These are phyloP conservation scores for Scheffersomyces lignicola DNA, from an alignment of 1,139 yeast genomes.

Conservation along the genomic window DNA sequence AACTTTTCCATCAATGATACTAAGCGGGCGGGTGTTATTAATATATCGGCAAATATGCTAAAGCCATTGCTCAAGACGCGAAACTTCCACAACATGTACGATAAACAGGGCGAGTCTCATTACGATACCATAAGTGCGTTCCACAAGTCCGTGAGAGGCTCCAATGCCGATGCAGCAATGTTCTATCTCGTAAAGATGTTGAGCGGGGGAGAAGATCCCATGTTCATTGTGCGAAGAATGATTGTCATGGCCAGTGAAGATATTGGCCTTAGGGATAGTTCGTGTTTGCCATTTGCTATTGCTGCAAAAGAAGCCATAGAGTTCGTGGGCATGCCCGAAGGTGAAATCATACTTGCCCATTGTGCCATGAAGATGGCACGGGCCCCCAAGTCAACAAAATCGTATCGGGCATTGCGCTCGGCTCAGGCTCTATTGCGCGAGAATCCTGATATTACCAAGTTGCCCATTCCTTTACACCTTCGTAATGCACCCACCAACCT, in stretches of 20 bases:
- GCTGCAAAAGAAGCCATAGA: conserved; percentile 86
- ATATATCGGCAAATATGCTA: conserved; percentile 36
- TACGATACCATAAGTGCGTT: conserved; percentile 94
- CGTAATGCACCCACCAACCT: conserved; percentile 91
- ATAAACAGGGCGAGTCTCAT: conserved; percentile 86
- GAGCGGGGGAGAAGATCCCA: conserved; percentile 90
- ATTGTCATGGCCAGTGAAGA: conserved; percentile 92
- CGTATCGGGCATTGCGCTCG: conserved; percentile 73
- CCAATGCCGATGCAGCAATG: conserved; percentile 85
- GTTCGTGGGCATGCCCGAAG: conserved; percentile 96
- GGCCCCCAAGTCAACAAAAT: conserved; percentile 82
- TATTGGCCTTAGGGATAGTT: conserved; percentile 77
- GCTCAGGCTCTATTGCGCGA: conserved; percentile 59
- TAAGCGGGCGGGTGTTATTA: conserved; percentile 30
- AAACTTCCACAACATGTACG: conserved; percentile 66
- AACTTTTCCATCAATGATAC: conserved; percentile 21
- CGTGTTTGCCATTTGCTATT: conserved; percentile 82
- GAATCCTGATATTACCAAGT: conserved; percentile 62
- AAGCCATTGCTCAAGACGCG: conserved; percentile 36
- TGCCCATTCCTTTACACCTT: conserved; percentile 76
- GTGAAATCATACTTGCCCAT: conserved; percentile 86
- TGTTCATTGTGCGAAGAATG: conserved; percentile 90
- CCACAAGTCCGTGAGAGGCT: conserved; percentile 87
- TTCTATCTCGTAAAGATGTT: conserved; percentile 87
- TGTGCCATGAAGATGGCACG: conserved; percentile 86